Conservation (phyloP, 2,329 filamentous ascomycete species). For the Fusarium sp. region DNA sequence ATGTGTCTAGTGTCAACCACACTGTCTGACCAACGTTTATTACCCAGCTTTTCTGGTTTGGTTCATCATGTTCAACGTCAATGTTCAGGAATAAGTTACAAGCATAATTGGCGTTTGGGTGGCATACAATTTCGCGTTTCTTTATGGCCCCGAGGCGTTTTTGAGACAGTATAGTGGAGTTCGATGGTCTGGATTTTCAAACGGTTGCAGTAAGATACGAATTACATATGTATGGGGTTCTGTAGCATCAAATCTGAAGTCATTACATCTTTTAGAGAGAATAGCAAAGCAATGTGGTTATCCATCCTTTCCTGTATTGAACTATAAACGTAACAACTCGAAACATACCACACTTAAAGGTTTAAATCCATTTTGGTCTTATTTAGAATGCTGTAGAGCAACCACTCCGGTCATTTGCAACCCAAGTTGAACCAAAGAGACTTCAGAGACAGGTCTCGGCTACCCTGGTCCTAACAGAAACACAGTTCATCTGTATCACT, state of each 20-base stretch:
- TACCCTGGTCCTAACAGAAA: slow-evolving; percentile 1
- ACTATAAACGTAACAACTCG: background rate
- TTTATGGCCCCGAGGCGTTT: background rate
- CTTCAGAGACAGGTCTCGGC: background rate
- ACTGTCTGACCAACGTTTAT: slow-evolving; percentile 19
- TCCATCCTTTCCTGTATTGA: too few species aligned
- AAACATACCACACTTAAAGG: background rate
- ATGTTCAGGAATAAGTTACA: background rate
- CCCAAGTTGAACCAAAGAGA: slow-evolving; percentile 1
- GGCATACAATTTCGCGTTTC: slow-evolving; percentile 23
- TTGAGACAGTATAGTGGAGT: background rate
- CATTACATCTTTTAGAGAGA: background rate
- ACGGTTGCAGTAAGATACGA: background rate
- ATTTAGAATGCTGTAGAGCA: background rate
- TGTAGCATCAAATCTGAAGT: background rate
- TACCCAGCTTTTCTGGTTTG: background rate
- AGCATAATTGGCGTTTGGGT: slow-evolving; percentile 17
- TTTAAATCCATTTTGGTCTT: background rate
- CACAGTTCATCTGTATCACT: slow-evolving; percentile 5
- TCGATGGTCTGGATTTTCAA: background rate
- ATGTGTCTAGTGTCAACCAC: slow-evolving; percentile 41
- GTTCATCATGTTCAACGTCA: background rate
- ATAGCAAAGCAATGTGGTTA: background rate
- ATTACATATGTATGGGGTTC: slow-evolving; percentile 2
- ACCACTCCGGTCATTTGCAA: background rate